These are phyloP conservation scores for Volvariella surrecta DNA, from an alignment of 1,284 basidiomycete genomes.

Conservation along the genomic window DNA sequence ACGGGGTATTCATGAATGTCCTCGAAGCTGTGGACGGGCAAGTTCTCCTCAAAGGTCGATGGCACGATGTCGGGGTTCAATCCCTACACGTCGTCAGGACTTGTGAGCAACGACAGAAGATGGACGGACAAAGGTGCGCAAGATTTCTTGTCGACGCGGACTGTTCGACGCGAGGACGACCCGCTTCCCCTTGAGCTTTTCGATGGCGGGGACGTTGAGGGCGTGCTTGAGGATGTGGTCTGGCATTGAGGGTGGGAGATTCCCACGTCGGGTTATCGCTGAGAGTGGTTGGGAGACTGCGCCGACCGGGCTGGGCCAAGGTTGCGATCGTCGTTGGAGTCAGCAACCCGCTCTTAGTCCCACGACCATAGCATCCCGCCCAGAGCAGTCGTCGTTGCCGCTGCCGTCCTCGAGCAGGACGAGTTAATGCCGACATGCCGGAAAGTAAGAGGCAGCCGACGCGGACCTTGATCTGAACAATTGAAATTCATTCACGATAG, in stretches of 20 bases:
- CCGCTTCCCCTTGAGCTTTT: conserved; percentile 66
- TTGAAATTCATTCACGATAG: too few species aligned
- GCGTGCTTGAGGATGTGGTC: conserved; percentile 60
- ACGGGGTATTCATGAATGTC: conserved; percentile 90
- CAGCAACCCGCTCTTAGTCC: too few species aligned
- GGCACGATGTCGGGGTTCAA: conserved; percentile 82
- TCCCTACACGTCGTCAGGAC: conserved; percentile 45
- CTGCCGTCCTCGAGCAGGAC: too few species aligned
- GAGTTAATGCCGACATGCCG: too few species aligned
- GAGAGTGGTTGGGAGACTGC: too few species aligned
- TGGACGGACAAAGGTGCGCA: conserved; percentile 64
- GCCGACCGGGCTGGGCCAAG: too few species aligned
- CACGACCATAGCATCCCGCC: too few species aligned
- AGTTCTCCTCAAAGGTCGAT: conserved; percentile 82
- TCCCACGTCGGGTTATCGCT: too few species aligned
- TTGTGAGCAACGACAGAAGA: not conserved
- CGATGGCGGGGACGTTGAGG: conserved; percentile 60
- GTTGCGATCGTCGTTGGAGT: too few species aligned
- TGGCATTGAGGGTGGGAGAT: conserved; percentile 14
- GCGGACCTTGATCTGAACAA: too few species aligned
- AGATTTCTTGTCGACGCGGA: conserved; percentile 80
- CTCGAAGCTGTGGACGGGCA: conserved; percentile 62
- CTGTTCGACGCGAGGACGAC: conserved; percentile 83
- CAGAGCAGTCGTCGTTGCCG: too few species aligned
- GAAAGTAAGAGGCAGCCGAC: too few species aligned